Percentiles rank a stretch among this genome's conserved stretches.
These are phyloP conservation scores for Sordariomycetes sp. DNA, from an alignment of 2,329 filamentous ascomycete species.

Conservation along the genomic window DNA sequence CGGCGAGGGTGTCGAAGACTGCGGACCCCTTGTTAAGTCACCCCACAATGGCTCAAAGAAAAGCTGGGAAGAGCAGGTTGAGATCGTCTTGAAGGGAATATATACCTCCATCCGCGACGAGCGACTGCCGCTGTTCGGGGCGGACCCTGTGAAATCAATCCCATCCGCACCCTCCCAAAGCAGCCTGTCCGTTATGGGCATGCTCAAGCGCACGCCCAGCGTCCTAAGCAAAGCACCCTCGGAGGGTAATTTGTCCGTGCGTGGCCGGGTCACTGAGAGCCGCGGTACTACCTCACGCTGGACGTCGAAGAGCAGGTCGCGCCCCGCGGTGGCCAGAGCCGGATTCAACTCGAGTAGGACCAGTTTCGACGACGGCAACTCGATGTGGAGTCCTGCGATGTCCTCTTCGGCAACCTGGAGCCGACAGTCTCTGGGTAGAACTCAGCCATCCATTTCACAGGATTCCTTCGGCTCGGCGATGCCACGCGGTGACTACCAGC, in stretches of 20 bases:
- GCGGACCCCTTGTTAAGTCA: conserved; percentile 68
- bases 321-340: conserved; percentile 63
- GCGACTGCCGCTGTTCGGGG: conserved; percentile 77
- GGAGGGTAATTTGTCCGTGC: conserved; percentile 59
- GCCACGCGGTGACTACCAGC: conserved; percentile 76
- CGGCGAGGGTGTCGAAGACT: conserved; percentile 63
- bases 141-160: conserved; percentile 32
- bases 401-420: conserved; percentile 95
- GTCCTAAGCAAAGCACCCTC: conserved; percentile 90
- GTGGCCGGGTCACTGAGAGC: conserved; percentile 61
- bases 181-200: conserved; percentile 63
- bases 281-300: conserved; percentile 56
- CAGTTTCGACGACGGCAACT: conserved; percentile 84
- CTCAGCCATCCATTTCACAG: conserved; percentile 83
- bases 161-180: conserved; percentile 36
- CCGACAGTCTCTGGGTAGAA: conserved; percentile 84
- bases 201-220: conserved; percentile 80
- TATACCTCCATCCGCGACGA: conserved; percentile 84
- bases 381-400: conserved; percentile 75
- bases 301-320: conserved; percentile 77
- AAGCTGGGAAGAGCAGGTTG: conserved; percentile 82
- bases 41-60: conserved; percentile 67
- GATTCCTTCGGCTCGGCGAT: conserved; percentile 78
- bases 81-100: conserved; percentile 84
- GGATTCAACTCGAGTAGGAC: conserved; percentile 86